These are phyloP conservation scores for Conringia planisiliqua DNA, from an alignment of 345 rosid genomes.

Conservation along the genomic window DNA sequence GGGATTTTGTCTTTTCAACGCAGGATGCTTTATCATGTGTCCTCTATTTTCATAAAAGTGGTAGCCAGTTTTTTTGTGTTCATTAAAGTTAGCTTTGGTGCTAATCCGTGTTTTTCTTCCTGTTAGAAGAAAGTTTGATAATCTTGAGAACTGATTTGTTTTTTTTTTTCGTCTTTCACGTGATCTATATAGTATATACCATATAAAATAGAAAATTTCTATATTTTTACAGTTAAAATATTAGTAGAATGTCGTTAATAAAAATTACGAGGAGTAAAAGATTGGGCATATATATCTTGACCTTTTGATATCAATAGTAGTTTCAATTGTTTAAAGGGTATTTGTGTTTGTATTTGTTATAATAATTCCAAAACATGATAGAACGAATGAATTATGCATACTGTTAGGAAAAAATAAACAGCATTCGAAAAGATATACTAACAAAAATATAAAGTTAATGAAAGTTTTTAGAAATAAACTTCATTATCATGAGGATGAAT, in stretches of 20 bases:
- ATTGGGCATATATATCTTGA: neutral
- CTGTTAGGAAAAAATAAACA: neutral
- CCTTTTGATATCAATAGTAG: neutral
- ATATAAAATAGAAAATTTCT: neutral
- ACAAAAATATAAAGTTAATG: neutral
- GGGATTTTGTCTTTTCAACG: conserved; percentile 35
- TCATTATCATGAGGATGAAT: neutral
- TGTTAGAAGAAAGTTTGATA: neutral
- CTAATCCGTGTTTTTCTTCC: neutral
- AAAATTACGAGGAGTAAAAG: neutral
- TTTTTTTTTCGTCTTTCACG: neutral
- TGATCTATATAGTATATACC: neutral
- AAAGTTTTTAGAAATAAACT: neutral
- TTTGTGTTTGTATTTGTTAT: neutral
- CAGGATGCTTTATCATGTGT: conserved; percentile 13
- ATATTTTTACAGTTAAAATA: neutral
- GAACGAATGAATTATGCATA: neutral
- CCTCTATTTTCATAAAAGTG: neutral
- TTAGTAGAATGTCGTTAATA: neutral
- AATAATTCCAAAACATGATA: neutral
- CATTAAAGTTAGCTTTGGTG: neutral
- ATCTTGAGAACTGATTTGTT: neutral
- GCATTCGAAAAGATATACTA: neutral
- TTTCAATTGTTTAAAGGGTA: neutral
- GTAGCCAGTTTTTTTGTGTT: neutral